Percentiles rank a stretch among this genome's conserved stretches.
Conservation (phyloP, 2,329 filamentous ascomycete genomes). For the Aspergillus alliaceus region DNA sequence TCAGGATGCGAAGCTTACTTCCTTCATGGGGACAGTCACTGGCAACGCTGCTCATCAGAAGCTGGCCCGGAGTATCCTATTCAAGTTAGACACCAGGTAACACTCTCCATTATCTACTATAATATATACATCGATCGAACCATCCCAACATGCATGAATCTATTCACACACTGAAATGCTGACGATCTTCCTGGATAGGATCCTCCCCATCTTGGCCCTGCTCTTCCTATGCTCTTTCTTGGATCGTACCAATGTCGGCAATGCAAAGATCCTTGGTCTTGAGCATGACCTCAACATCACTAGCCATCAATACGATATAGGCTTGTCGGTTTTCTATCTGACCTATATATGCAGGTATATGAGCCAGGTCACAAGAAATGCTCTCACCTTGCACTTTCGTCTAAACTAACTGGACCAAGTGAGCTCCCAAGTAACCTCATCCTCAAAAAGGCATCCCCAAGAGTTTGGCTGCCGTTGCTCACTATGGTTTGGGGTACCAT, state of each 20-base stretch:
- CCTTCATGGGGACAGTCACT: conserved; percentile 11
- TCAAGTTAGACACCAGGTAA: conserved; percentile 57
- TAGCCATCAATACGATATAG: conserved; percentile 64
- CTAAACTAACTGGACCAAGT: conserved; percentile 31
- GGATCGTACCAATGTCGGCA: conserved; percentile 72
- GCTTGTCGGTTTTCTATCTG: conserved; percentile 65
- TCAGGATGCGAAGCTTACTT: conserved; percentile 21
- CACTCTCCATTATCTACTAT: too few species aligned
- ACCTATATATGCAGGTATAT: conserved; percentile 56
- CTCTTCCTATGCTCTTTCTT: conserved; percentile 66
- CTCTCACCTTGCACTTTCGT: too few species aligned
- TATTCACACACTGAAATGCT: neutral
- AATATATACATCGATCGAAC: too few species aligned
- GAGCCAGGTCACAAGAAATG: too few species aligned
- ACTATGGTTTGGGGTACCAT: conserved; percentile 60
- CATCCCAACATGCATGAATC: too few species aligned
- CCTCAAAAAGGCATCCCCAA: conserved; percentile 61
- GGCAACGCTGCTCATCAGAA: conserved; percentile 20
- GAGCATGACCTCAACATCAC: conserved; percentile 59
- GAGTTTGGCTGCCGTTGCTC: conserved; percentile 60
- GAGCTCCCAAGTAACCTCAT: conserved; percentile 66
- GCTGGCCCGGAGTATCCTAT: conserved; percentile 48
- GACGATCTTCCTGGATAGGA: conserved; percentile 40
- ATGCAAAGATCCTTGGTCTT: conserved; percentile 65
- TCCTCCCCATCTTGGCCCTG: conserved; percentile 63